Percentiles rank a stretch among this genome's conserved stretches.
Evolutionary conservation across 805 yeast species (phyloP).

Genomic region (Candida taoyuanica): DNA sequence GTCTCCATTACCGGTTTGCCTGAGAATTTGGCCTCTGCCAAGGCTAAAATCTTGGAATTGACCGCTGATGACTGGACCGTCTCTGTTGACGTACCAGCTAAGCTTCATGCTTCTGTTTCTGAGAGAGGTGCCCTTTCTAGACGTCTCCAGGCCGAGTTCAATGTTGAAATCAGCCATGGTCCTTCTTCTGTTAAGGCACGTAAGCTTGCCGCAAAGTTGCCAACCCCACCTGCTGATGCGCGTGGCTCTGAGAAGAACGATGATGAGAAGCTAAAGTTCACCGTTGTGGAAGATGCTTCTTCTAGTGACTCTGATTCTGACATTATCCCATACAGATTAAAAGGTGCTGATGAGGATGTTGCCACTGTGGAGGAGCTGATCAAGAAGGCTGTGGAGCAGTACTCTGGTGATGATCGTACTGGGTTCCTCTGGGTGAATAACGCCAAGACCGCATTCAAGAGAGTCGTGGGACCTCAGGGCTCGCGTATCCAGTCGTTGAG

Average conservation of each 20-base stretch:
- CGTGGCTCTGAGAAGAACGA: slow-evolving; percentile 40
- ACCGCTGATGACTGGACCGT: slow-evolving; percentile 53
- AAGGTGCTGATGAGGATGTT: slow-evolving; percentile 46
- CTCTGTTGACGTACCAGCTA: slow-evolving; percentile 52
- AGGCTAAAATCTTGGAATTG: slow-evolving; percentile 53
- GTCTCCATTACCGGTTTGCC: slow-evolving; percentile 63
- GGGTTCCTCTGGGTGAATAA: slow-evolving; percentile 64
- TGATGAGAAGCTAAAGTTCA: slow-evolving; percentile 39
- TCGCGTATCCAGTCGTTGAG: slow-evolving; percentile 59
- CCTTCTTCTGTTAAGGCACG: slow-evolving; percentile 44
- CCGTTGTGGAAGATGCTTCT: slow-evolving; percentile 35
- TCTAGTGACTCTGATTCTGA: slow-evolving; percentile 25
- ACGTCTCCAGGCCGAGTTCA: slow-evolving; percentile 45
- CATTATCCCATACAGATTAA: slow-evolving; percentile 63
- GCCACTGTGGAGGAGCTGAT: slow-evolving; percentile 49
- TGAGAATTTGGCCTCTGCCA: slow-evolving; percentile 59
- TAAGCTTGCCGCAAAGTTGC: slow-evolving; percentile 41
- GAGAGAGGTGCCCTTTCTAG: slow-evolving; percentile 64
- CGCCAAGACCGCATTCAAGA: slow-evolving; percentile 44
- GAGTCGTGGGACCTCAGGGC: slow-evolving; percentile 76
- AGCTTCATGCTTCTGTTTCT: slow-evolving; percentile 53
- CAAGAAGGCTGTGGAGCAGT: slow-evolving; percentile 43
- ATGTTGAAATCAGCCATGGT: slow-evolving; percentile 59
- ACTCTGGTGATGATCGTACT: slow-evolving; percentile 39
- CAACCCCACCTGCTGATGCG: slow-evolving; percentile 44